Evolutionary conservation across 192 early-diverging fungal genomes (phyloP).

Genomic region (Backusella liffmaniae): DNA sequence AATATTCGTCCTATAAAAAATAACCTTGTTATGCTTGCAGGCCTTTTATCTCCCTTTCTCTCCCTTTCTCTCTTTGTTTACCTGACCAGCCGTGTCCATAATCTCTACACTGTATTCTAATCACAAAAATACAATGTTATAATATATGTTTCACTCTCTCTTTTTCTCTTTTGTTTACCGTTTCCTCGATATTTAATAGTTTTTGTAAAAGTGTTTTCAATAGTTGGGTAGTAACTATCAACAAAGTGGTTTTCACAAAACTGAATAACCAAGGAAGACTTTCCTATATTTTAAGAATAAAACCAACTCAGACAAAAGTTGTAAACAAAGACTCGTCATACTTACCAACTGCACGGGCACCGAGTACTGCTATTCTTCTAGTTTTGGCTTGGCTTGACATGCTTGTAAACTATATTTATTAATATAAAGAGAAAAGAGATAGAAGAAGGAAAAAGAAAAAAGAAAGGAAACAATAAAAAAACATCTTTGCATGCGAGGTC

Average conservation of each 20-base stretch:
- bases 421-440: conserved; percentile 9
- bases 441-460: conserved; percentile 10
- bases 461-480: not conserved
- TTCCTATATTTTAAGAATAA: conserved; percentile 44
- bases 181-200: conserved; percentile 76
- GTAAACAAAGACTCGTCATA: not conserved
- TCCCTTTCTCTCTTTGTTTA: conserved; percentile 30
- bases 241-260: conserved; percentile 92
- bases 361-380: conserved; percentile 79
- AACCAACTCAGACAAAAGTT: not conserved
- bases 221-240: conserved; percentile 94
- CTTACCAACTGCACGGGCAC: conserved; percentile 75
- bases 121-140: not conserved
- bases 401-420: not conserved
- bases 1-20: conserved; percentile 81
- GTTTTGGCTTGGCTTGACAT: conserved; percentile 54
- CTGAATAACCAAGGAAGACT: conserved; percentile 90
- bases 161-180: conserved; percentile 15
- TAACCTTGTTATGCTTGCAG: not conserved
- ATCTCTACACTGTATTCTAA: conserved; percentile 85
- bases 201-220: conserved; percentile 90
- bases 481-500: too few species aligned
- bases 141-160: not conserved
- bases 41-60: too few species aligned
- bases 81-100: conserved; percentile 95